Evolutionary conservation across 2,329 filamentous ascomycete species (phyloP).

Genomic region (Ceratocystis harringtonii): DNA sequence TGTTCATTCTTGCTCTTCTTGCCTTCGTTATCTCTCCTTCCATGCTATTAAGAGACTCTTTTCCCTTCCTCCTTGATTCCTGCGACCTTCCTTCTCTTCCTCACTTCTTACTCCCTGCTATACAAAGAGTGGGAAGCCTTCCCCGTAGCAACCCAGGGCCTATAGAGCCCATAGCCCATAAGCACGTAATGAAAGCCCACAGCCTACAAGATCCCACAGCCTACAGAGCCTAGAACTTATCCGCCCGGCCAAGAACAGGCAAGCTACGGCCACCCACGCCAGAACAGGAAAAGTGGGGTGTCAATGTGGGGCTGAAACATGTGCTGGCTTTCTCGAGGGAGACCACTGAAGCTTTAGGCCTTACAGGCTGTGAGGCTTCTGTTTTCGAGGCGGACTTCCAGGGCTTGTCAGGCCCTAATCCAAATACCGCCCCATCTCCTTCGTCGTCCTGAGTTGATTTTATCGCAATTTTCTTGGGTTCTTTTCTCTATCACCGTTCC

Average conservation of each 20-base stretch:
- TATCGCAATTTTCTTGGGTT: not conserved
- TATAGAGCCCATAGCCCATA: not conserved
- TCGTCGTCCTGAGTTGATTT: not conserved
- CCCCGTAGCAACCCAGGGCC: not conserved
- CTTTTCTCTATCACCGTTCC: not conserved
- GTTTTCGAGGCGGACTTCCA: not conserved
- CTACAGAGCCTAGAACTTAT: not conserved
- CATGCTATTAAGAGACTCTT: constrained; percentile 3
- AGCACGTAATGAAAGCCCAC: not conserved
- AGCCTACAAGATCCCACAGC: not conserved
- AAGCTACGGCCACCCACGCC: not conserved
- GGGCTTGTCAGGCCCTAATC: not conserved
- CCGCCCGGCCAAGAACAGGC: not conserved
- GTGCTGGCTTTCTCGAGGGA: not conserved
- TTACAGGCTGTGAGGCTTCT: not conserved
- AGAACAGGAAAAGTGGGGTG: not conserved
- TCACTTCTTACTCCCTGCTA: not conserved
- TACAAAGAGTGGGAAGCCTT: not conserved
- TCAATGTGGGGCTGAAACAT: not conserved
- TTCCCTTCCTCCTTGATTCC: not conserved
- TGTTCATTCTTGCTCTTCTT: not conserved
- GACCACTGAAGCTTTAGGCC: not conserved
- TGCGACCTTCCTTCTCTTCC: not conserved
- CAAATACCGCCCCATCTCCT: not conserved
- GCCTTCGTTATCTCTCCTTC: not conserved